A percentile compares a stretch with the other conserved stretches of the same genome.
Conservation (phyloP, 2,329 filamentous ascomycete species). For the Xylariales sp. region DNA sequence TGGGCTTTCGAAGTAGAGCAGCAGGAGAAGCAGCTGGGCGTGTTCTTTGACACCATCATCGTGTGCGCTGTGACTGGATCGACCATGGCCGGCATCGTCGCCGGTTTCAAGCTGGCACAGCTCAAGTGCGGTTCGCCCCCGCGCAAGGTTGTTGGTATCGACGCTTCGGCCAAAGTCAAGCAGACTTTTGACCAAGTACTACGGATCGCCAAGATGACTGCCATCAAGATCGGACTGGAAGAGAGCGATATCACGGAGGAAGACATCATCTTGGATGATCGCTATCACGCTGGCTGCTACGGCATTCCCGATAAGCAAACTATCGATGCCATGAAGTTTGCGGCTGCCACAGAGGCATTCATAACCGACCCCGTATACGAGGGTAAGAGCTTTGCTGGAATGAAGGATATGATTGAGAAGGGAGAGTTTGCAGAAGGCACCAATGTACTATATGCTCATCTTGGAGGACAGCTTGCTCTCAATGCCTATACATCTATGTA, state of each 20-base stretch:
- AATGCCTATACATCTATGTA: slow-evolving; percentile 57
- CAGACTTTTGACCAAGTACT: slow-evolving; percentile 63
- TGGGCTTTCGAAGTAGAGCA: slow-evolving; percentile 66
- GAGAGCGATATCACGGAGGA: slow-evolving; percentile 55
- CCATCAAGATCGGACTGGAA: slow-evolving; percentile 54
- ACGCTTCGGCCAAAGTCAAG: slow-evolving; percentile 55
- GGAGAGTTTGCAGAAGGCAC: slow-evolving; percentile 54
- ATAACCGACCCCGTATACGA: slow-evolving; percentile 75
- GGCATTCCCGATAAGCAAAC: slow-evolving; percentile 63
- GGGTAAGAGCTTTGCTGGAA: slow-evolving; percentile 68
- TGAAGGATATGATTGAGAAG: slow-evolving; percentile 68
- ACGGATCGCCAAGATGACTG: slow-evolving; percentile 62
- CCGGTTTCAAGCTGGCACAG: slow-evolving; percentile 64
- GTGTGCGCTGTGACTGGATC: slow-evolving; percentile 71
- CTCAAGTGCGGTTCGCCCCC: slow-evolving; percentile 35
- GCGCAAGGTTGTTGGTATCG: slow-evolving; percentile 61
- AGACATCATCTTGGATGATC: slow-evolving; percentile 57
- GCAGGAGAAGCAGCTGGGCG: slow-evolving; percentile 56
- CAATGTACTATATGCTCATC: slow-evolving; percentile 68
- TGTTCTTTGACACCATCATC: slow-evolving; percentile 65
- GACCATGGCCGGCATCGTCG: slow-evolving; percentile 68
- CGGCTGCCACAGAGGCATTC: slow-evolving; percentile 64
- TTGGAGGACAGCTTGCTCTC: slow-evolving; percentile 65
- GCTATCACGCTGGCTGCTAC: slow-evolving; percentile 65
- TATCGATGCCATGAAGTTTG: slow-evolving; percentile 64